Evolutionary conservation across 2,329 filamentous ascomycete species (phyloP), one percentile per base, ranked within the genome.

Genomic region (Aotearoamyces nothofagi): DNA sequence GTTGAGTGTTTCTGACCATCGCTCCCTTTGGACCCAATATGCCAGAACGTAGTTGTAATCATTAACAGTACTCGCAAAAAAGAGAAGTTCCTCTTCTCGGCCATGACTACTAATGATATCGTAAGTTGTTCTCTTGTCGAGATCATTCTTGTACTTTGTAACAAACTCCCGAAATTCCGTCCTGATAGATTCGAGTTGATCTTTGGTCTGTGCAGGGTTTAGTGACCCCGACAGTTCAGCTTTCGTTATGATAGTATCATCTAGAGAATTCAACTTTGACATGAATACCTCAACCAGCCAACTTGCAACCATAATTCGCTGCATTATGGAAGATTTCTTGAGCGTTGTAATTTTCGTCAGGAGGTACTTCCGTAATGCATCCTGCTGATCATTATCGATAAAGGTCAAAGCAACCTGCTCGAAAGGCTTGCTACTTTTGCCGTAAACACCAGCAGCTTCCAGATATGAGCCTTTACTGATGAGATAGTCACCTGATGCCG

Each of bases 241-340:
- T 44, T 82, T 80, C 0, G 86, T 92, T 22, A 86, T 78, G 38
- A 96, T 87, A 3, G 80, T 86, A 52, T 98, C 90, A 46, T 98
- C 90, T 3, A 98, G 64, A 3, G 80, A 78, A 49, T 98, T 94
- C 23, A 98, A 66, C 54, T 93, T 94, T 4, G 84, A 81, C 84
- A 98, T 98, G 53, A 87, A 98, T 2, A 96, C 67, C 52, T 98
- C 90, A 7, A 94, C 66, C 24, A 98, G 66, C 90, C 90, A 98
- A 40, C 78, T 86, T 2, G 87, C 81, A 39, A 96, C 75, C 83
- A 98, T 93, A 39, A 81, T 78, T 33, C 87, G 66, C 54, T 98
- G 90, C 86, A 98, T 98, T 16, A 76, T 61, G 1, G 76, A 74
- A 1, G 76, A 69, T 52, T 86, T 92, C 51, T 84, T 92, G 47